A percentile compares a stretch with the other conserved stretches of the same genome.
phyloP scores from a whole-genome alignment of 1,139 yeast species.

The Nakaseomyces nivariensis region DNA sequence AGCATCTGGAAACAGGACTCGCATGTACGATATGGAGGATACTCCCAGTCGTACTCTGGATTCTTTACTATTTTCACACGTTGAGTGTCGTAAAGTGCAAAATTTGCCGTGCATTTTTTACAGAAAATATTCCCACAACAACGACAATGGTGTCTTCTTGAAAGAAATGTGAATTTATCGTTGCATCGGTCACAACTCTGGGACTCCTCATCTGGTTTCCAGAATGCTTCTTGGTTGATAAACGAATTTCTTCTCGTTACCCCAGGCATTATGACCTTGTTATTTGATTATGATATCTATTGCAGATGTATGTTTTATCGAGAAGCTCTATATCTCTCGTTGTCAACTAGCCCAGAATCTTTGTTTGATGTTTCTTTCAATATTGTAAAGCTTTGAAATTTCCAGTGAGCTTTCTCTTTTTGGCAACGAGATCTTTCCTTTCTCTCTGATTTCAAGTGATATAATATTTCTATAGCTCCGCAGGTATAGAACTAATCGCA shows the following conservation, averaged over 20 bases:
- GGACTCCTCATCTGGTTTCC: conserved; percentile 74
- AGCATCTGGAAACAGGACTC: conserved; percentile 8
- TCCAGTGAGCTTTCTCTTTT: too few relatives aligned
- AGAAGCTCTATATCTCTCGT: too few relatives aligned
- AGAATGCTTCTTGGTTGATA: conserved; percentile 35
- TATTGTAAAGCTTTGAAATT: too few relatives aligned
- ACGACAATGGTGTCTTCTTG: conserved; percentile 85
- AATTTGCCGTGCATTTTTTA: conserved; percentile 20
- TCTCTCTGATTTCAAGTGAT: too few relatives aligned
- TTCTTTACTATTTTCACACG: conserved; percentile 61
- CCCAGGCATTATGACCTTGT: background rate
- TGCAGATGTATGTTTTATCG: too few relatives aligned
- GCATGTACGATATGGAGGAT: conserved; percentile 26
- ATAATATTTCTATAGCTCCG: background rate
- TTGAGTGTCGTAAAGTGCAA: conserved; percentile 21
- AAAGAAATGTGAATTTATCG: conserved; percentile 49
- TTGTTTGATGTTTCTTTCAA: too few relatives aligned
- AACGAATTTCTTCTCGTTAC: conserved; percentile 1
- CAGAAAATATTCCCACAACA: conserved; percentile 30
- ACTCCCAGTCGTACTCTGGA: conserved; percentile 61
- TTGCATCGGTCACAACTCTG: conserved; percentile 55
- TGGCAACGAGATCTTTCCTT: too few relatives aligned
- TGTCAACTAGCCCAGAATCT: too few relatives aligned
- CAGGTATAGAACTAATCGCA: too few relatives aligned
- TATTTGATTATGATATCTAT: too few relatives aligned